Base-by-base conservation (phyloP, 805 yeast species). In the Starmerella potacharoeniae region DNA sequence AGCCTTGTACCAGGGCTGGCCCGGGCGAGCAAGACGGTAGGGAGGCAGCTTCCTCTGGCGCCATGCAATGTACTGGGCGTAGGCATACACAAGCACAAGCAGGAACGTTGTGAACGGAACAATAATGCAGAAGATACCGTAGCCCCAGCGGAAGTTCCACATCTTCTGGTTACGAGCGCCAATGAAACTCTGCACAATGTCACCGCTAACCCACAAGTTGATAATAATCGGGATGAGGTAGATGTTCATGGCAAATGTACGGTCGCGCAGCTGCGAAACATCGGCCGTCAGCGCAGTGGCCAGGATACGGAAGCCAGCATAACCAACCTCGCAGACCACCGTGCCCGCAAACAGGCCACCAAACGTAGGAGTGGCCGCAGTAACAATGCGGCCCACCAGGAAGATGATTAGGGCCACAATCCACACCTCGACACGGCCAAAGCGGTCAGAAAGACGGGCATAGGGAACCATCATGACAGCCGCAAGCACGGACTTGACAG, bases 91-190 rank as follows among this genome's bases (percentile, higher is more conserved):
- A 3, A 60, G 58, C 11, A 81, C 61, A 49, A 84, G 67, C 28
- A 89, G 88, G 13, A 83, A 47, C 59, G 83, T 73, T 4, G 80
- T 65, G 42, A 82, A 68, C 36, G 90, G 90, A 73, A 81, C 80
- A 60, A 83, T 81, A 62, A 82, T 81, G 3, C 88, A 88, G 84
- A 85, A 84, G 77, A 84, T 83, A 45, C 83, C 89, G 61, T 82
- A 79, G 64, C 82, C 83, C 90, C 90, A 84, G 11, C 80, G 74
- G 82, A 86, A 82, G 42, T 73, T 64, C 5, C 22, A 16, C 7
- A 10, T 8, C 31, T 41, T 35, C 44, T 45, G 34, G 16, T 47
- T 34, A 6, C 37, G 36, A 33, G 41, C 40, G 5, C 50, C 58
- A 22, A 56, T 47, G 13, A 51, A 30, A 34, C 56, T 58, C 29